phyloP scores from a whole-genome alignment of 495 filamentous ascomycete genomes.

The Penicillium roqueforti region DNA sequence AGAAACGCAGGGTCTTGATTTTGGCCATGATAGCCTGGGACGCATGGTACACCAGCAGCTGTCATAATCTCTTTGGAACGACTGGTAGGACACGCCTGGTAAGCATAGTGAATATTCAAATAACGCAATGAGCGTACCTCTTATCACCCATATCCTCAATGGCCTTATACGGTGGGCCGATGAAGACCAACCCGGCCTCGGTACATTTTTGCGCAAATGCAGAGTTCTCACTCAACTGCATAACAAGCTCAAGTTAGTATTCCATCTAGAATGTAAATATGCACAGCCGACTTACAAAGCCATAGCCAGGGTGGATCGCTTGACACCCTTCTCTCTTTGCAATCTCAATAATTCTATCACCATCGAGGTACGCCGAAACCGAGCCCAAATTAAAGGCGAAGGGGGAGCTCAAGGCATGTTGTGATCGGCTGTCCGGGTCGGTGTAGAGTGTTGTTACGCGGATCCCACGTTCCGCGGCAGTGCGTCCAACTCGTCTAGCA shows the following conservation, averaged over 20 bases:
- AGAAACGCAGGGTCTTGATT: constrained; percentile 76
- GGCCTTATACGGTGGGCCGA: constrained; percentile 85
- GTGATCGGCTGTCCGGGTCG: constrained; percentile 78
- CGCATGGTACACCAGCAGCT: constrained; percentile 86
- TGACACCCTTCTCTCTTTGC: constrained; percentile 82
- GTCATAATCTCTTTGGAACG: constrained; percentile 94
- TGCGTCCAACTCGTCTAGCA: constrained; percentile 72
- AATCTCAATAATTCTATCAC: constrained; percentile 81
- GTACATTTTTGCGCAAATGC: constrained; percentile 83
- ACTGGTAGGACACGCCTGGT: constrained; percentile 31
- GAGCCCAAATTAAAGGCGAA: constrained; percentile 78
- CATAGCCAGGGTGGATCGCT: constrained; percentile 94
- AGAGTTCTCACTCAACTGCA: constrained; percentile 78
- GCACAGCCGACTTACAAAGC: constrained; percentile 60
- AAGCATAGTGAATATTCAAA: background rate
- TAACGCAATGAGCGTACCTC: constrained; percentile 44
- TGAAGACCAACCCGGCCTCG: constrained; percentile 89
- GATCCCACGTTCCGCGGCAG: constrained; percentile 83
- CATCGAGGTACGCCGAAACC: constrained; percentile 83
- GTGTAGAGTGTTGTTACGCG: constrained; percentile 94
- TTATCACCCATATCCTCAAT: constrained; percentile 99
- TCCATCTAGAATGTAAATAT: background rate
- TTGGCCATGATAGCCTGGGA: constrained; percentile 88
- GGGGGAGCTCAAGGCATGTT: constrained; percentile 83
- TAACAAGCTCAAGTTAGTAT: background rate